phyloP scores from a whole-genome alignment of 176 grass and related monocot genomes.

The Puya raimondii region DNA sequence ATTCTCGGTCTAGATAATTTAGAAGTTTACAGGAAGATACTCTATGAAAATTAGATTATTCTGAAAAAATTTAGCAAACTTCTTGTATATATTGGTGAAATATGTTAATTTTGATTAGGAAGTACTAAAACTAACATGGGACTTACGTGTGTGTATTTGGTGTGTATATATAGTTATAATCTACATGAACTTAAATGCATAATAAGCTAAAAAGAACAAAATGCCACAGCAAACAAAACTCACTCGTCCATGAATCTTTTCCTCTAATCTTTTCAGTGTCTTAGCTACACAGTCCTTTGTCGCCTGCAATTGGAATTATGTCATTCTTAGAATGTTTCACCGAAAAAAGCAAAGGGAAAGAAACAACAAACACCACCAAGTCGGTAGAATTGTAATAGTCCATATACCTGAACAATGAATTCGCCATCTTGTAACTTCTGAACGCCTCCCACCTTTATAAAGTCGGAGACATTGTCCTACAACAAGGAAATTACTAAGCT shows the following conservation, averaged over 20 bases:
- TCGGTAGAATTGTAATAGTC: not conserved
- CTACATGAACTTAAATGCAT: not conserved
- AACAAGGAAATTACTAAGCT: conserved; percentile 20
- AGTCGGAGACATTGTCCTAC: conserved; percentile 91
- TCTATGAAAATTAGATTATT: too few species aligned
- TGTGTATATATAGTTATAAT: not conserved
- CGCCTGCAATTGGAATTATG: conserved; percentile 38
- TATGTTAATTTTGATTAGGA: too few species aligned
- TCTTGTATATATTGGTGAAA: too few species aligned
- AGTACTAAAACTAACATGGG: too few species aligned
- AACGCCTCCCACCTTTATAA: conserved; percentile 94
- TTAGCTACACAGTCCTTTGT: conserved; percentile 99
- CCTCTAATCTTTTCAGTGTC: conserved; percentile 93
- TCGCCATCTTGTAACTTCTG: conserved; percentile 98
- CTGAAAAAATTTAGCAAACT: too few species aligned
- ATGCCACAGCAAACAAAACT: conserved; percentile 17
- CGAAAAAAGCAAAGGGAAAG: not conserved
- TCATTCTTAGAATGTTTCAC: not conserved
- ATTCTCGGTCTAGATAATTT: too few species aligned
- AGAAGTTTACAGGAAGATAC: too few species aligned
- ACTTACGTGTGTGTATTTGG: too few species aligned
- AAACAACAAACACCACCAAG: not conserved
- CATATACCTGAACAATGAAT: conserved; percentile 88
- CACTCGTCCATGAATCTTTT: conserved; percentile 97
- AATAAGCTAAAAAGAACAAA: conserved; percentile 17